Conservation (phyloP, 1,139 yeast species). For the Wickerhamiella pararugosa region DNA sequence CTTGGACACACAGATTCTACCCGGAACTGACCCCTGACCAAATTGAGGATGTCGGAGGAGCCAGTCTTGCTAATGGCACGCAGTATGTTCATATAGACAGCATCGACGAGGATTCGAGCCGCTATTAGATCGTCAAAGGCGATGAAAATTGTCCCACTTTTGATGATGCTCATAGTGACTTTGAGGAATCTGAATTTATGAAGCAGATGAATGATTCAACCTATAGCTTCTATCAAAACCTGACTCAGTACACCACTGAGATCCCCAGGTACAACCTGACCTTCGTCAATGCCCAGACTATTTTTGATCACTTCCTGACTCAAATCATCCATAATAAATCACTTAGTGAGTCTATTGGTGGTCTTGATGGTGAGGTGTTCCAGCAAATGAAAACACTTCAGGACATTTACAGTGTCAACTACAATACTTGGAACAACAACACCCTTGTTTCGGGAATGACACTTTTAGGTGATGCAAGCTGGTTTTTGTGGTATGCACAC, state of each 20-base stretch:
- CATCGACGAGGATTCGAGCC: conserved; percentile 25
- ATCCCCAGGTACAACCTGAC: conserved; percentile 20
- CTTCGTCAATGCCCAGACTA: conserved; percentile 27
- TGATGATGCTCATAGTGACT: conserved; percentile 21
- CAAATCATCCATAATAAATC: conserved; percentile 28
- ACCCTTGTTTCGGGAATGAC: conserved; percentile 22
- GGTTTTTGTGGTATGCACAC: conserved; percentile 22
- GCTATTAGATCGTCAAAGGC: conserved; percentile 29
- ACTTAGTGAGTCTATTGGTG: conserved; percentile 21
- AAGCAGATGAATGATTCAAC: conserved; percentile 23
- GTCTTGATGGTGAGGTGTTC: conserved; percentile 14
- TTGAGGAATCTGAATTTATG: conserved; percentile 22
- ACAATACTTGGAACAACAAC: conserved; percentile 23
- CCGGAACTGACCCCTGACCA: conserved; percentile 24
- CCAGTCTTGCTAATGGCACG: conserved; percentile 28
- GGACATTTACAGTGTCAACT: conserved; percentile 27
- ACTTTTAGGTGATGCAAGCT: conserved; percentile 24
- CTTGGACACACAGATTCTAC: conserved; percentile 32
- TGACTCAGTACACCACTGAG: conserved; percentile 17
- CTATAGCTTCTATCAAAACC: conserved; percentile 25
- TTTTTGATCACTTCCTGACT: conserved; percentile 29
- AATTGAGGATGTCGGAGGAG: conserved; percentile 16
- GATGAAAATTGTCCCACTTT: conserved; percentile 29
- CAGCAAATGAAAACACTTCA: conserved; percentile 24
- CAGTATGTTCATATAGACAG: conserved; percentile 30